These are phyloP conservation scores for Leptomonas pyrrhocoris DNA, from an alignment of 208 protist species.

Conservation along the genomic window DNA sequence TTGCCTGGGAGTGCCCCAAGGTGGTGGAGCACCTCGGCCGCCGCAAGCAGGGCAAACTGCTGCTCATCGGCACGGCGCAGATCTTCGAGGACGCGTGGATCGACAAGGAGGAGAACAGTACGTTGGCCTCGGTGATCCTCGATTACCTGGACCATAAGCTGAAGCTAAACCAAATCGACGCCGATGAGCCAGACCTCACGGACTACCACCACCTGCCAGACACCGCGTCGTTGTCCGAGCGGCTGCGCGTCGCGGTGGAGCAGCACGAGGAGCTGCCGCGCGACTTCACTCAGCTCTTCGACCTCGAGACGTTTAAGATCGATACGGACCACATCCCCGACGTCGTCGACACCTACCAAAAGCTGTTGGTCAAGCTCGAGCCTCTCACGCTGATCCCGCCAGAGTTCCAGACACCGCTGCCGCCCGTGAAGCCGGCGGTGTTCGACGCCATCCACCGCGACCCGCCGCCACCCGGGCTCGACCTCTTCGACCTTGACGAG, in stretches of 20 bases:
- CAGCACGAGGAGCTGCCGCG: conserved; percentile 95
- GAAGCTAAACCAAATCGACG: conserved; percentile 94
- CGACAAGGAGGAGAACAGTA: conserved; percentile 94
- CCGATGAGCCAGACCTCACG: conserved; percentile 94
- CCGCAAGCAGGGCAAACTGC: conserved; percentile 89
- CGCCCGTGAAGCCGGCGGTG: conserved; percentile 93
- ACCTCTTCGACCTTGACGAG: conserved; percentile 97
- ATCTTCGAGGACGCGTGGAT: conserved; percentile 95
- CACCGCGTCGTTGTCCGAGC: conserved; percentile 91
- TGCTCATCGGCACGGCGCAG: conserved; percentile 88
- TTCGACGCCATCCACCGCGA: conserved; percentile 95
- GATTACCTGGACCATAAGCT: conserved; percentile 88
- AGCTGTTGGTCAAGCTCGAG: conserved; percentile 94
- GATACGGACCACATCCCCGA: conserved; percentile 94
- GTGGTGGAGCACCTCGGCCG: conserved; percentile 72
- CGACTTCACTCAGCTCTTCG: conserved; percentile 95
- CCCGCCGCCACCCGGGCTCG: conserved; percentile 88
- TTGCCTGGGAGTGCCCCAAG: conserved; percentile 75
- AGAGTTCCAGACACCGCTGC: conserved; percentile 95
- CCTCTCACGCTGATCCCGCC: conserved; percentile 96
- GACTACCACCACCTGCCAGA: conserved; percentile 96
- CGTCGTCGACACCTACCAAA: conserved; percentile 90
- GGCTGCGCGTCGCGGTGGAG: conserved; percentile 94
- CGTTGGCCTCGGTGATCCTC: conserved; percentile 85
- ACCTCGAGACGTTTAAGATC: conserved; percentile 93